phyloP scores from a whole-genome alignment of 495 filamentous ascomycete species.

The Hypoxylon fuscum region DNA sequence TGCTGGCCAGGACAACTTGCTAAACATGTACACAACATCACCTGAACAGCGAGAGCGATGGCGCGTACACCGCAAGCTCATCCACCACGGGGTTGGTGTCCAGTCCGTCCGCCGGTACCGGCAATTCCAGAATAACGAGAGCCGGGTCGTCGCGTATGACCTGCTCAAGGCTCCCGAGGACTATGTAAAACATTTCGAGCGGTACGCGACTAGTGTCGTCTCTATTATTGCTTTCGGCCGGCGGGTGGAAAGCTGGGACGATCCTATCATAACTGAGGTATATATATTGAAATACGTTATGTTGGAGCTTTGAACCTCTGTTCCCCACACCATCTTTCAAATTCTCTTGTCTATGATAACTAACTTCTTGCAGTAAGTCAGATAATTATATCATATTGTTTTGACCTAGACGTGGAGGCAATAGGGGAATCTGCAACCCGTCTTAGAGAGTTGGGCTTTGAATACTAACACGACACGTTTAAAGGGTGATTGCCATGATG shows the following conservation, averaged over 20 bases:
- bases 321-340: too few relatives aligned
- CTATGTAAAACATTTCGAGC: slow-evolving; percentile 70
- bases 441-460: too few relatives aligned
- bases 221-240: slow-evolving; percentile 71
- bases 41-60: slow-evolving; percentile 65
- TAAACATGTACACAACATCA: slow-evolving; percentile 62
- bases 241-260: slow-evolving; percentile 65
- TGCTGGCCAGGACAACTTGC: slow-evolving; percentile 64
- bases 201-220: slow-evolving; percentile 71
- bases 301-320: too few relatives aligned
- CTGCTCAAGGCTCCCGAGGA: slow-evolving; percentile 55
- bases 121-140: slow-evolving; percentile 68
- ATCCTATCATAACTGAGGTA: slow-evolving; percentile 68
- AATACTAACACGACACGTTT: too few relatives aligned
- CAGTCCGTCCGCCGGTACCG: slow-evolving; percentile 69
- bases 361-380: too few relatives aligned
- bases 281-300: too few relatives aligned
- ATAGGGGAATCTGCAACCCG: too few relatives aligned
- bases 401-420: too few relatives aligned
- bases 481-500: slow-evolving; percentile 71
- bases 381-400: too few relatives aligned
- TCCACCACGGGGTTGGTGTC: slow-evolving; percentile 66
- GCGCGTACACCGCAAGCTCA: slow-evolving; percentile 69
- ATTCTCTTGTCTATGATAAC: too few relatives aligned
- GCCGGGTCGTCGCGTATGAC: slow-evolving; percentile 61